Conservation (phyloP, 2,329 filamentous ascomycete species). For the Pseudogymnoascus sp. region DNA sequence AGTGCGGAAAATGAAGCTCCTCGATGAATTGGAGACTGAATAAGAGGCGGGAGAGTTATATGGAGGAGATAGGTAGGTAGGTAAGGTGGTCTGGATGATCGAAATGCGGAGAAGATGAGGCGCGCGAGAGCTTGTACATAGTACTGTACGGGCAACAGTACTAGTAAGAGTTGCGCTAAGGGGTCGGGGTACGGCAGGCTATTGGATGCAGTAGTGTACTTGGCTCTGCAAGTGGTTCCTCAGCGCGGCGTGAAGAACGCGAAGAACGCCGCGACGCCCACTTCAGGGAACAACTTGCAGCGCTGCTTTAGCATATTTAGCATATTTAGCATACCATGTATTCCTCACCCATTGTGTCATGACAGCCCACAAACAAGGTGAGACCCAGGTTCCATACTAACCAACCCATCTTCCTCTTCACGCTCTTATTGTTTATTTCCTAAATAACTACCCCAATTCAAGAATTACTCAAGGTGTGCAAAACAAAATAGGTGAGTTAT, state of each 20-base stretch:
- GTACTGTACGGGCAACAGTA: too few species aligned
- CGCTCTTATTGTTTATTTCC: background rate
- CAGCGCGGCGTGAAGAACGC: background rate
- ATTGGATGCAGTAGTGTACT: background rate
- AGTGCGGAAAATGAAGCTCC: background rate
- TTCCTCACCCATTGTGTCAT: background rate
- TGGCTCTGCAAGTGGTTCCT: background rate
- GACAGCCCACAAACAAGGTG: background rate
- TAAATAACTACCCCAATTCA: background rate
- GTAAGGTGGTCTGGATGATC: background rate
- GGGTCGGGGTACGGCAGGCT: background rate
- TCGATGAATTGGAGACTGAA: slow-evolving; percentile 3
- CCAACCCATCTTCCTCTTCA: background rate
- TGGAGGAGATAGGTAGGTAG: too few species aligned
- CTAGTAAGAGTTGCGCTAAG: background rate
- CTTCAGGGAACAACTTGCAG: background rate
- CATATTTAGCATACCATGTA: background rate
- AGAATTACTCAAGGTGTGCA: background rate
- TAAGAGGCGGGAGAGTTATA: slow-evolving; percentile 1
- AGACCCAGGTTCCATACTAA: background rate
- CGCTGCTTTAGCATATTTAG: background rate
- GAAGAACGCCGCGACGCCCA: background rate
- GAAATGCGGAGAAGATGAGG: slow-evolving; percentile 11
- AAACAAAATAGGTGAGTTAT: background rate
- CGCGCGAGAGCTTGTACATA: slow-evolving; percentile 5